Percentiles rank a stretch among this genome's conserved stretches.
Evolutionary conservation across 345 rosid genomes (phyloP).

Genomic region (Salix viminalis): DNA sequence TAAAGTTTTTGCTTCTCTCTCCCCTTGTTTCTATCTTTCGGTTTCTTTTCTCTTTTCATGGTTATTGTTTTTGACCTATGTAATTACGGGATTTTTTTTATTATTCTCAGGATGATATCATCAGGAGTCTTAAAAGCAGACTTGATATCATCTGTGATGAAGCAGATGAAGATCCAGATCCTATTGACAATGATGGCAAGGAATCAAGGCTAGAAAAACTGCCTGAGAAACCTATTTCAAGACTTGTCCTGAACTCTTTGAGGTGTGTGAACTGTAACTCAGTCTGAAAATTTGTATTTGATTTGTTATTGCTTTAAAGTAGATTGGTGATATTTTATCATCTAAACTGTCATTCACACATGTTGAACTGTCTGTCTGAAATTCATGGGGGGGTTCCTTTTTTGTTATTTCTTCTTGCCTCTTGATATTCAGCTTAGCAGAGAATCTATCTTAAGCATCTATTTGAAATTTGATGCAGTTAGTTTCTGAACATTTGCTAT

Average conservation of each 20-base stretch:
- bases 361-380: background rate
- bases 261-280: constrained; percentile 41
- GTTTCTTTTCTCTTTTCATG: background rate
- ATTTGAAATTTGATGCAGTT: background rate
- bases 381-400: too few relatives aligned
- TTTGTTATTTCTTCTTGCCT: too few relatives aligned
- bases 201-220: constrained; percentile 28
- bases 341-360: too few relatives aligned
- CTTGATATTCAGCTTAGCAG: too few relatives aligned
- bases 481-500: background rate
- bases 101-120: constrained; percentile 66
- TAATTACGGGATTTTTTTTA: background rate
- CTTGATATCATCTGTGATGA: constrained; percentile 78
- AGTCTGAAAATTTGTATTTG: background rate
- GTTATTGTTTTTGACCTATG: background rate
- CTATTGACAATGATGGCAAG: constrained; percentile 22
- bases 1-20: background rate
- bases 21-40: too few relatives aligned
- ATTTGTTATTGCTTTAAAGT: background rate
- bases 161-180: constrained; percentile 49
- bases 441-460: background rate
- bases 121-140: constrained; percentile 80
- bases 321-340: too few relatives aligned
- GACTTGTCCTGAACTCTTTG: constrained; percentile 37
- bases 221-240: constrained; percentile 35